Evolutionary conservation across 768 basidiomycete genomes (phyloP).

Genomic region (Steccherinum ochraceum): DNA sequence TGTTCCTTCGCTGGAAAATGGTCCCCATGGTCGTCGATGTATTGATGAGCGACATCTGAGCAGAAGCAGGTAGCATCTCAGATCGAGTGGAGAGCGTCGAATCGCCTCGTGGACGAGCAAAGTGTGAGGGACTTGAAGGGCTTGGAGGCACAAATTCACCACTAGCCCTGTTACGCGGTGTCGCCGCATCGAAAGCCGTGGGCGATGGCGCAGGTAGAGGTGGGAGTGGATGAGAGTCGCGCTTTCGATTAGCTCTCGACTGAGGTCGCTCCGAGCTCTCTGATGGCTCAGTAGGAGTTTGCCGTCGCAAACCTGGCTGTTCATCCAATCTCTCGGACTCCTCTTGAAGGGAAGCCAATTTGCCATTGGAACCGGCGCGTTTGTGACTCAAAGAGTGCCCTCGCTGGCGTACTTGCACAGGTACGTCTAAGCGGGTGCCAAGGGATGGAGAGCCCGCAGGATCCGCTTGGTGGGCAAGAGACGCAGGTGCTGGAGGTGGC

Average conservation of each 20-base stretch:
- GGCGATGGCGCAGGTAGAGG: slow-evolving; percentile 48
- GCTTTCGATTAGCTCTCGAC: background rate
- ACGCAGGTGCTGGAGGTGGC: slow-evolving; percentile 52
- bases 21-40: slow-evolving; percentile 54
- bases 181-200: slow-evolving; percentile 11
- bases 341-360: slow-evolving; percentile 57
- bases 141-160: slow-evolving; percentile 36
- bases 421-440: slow-evolving; percentile 11
- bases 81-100: slow-evolving; percentile 35
- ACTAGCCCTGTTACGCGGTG: slow-evolving; percentile 9
- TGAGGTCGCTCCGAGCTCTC: background rate
- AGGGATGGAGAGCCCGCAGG: slow-evolving; percentile 26
- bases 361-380: slow-evolving; percentile 49
- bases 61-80: slow-evolving; percentile 23
- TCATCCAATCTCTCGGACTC: slow-evolving; percentile 30
- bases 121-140: slow-evolving; percentile 38
- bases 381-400: slow-evolving; percentile 47
- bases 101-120: slow-evolving; percentile 49
- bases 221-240: slow-evolving; percentile 60
- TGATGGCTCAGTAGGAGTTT: slow-evolving; percentile 1
- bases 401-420: slow-evolving; percentile 29
- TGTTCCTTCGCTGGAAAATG: slow-evolving; percentile 62
- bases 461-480: slow-evolving; percentile 17
- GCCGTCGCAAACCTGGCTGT: background rate
- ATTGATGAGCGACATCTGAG: slow-evolving; percentile 43